phyloP scores from a whole-genome alignment of 495 filamentous ascomycete genomes.

The Poronia punctata region DNA sequence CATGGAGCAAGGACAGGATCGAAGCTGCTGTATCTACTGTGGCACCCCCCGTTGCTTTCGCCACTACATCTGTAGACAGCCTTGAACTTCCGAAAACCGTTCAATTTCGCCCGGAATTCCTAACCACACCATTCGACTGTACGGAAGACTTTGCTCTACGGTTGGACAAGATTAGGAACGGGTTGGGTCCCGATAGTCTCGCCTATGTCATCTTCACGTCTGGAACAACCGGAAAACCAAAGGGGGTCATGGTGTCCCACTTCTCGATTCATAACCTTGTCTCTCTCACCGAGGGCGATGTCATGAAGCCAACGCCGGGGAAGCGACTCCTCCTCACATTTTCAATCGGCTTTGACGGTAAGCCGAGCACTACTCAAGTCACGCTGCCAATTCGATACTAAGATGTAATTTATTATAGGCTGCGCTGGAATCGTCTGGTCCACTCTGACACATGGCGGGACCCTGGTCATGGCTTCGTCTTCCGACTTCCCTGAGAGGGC shows the following conservation, averaged over 20 bases:
- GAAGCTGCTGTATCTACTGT: slow-evolving; percentile 6
- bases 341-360: slow-evolving; percentile 5
- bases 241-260: slow-evolving; percentile 34
- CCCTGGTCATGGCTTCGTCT: slow-evolving; percentile 12
- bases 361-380: no score
- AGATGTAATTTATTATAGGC: background rate
- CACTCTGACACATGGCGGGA: slow-evolving; percentile 15
- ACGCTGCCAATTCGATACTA: background rate
- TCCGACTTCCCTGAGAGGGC: slow-evolving; percentile 8
- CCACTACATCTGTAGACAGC: background rate
- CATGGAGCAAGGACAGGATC: slow-evolving; percentile 18
- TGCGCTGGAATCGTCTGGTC: slow-evolving; percentile 8
- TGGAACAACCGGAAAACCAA: slow-evolving; percentile 35
- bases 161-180: background rate
- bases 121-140: background rate
- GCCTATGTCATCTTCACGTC: slow-evolving; percentile 35
- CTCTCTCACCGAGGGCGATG: background rate
- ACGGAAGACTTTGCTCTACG: background rate
- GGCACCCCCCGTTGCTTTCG: background rate
- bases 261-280: slow-evolving; percentile 5
- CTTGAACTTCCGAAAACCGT: background rate
- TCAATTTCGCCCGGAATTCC: background rate
- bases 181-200: slow-evolving; percentile 6
- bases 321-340: slow-evolving; percentile 5
- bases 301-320: slow-evolving; percentile 6